Evolutionary conservation across 208 protist species (phyloP).

Genomic region (Leishmania guyanensis): DNA sequence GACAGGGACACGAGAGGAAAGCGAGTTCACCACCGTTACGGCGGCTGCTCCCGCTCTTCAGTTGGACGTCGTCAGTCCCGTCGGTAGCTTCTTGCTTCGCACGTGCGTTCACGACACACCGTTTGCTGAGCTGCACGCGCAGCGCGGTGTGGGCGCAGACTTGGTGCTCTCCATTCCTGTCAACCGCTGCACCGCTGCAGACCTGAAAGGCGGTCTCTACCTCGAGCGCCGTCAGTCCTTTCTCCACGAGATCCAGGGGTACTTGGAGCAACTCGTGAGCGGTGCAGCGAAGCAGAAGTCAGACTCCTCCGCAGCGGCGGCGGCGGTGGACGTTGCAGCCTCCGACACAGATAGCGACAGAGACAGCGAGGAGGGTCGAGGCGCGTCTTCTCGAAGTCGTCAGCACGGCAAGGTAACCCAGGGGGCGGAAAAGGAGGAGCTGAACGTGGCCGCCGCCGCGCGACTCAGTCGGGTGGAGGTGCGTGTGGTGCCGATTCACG

Average conservation of each 20-base stretch:
- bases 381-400: neutral
- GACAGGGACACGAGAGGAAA: neutral
- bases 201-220: conserved; percentile 76
- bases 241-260: conserved; percentile 56
- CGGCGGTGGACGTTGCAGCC: neutral
- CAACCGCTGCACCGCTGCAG: conserved; percentile 51
- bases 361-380: neutral
- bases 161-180: conserved; percentile 69
- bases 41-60: conserved; percentile 10
- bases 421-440: neutral
- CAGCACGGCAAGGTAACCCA: neutral
- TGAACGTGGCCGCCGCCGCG: conserved; percentile 23
- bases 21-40: neutral
- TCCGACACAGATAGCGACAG: conserved; percentile 19
- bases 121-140: conserved; percentile 53
- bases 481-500: conserved; percentile 52
- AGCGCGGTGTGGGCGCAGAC: conserved; percentile 72
- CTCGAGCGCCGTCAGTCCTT: conserved; percentile 70
- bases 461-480: conserved; percentile 60
- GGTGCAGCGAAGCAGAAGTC: conserved; percentile 16
- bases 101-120: conserved; percentile 71
- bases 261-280: conserved; percentile 37
- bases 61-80: conserved; percentile 51
- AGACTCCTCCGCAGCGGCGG: neutral
- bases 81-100: conserved; percentile 82